These are phyloP conservation scores for Colletotrichum noveboracense DNA, from an alignment of 2,329 filamentous ascomycete species.

Conservation along the genomic window DNA sequence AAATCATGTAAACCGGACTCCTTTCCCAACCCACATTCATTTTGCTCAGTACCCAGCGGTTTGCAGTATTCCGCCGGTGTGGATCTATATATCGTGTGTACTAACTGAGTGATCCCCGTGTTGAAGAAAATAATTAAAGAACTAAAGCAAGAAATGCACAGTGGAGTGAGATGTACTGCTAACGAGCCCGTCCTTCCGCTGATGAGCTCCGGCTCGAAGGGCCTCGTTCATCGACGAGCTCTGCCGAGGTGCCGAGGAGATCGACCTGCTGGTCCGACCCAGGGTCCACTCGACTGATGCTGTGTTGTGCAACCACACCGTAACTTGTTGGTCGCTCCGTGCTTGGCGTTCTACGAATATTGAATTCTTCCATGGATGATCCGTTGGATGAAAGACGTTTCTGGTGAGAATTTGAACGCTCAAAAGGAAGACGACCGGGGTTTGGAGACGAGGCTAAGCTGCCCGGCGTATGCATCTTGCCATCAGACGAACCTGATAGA, in stretches of 20 bases:
- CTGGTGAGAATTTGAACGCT: constrained; percentile 56
- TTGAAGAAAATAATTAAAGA: not conserved
- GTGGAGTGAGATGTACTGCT: not conserved
- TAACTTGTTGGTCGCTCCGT: constrained; percentile 59
- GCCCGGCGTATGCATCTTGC: not conserved
- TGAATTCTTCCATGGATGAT: constrained; percentile 56
- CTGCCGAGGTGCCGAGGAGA: constrained; percentile 59
- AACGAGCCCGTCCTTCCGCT: not conserved
- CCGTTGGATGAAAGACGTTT: constrained; percentile 52
- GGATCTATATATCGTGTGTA: constrained; percentile 14
- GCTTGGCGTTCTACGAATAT: constrained; percentile 36
- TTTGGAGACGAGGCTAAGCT: not conserved
- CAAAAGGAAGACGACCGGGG: constrained; percentile 54
- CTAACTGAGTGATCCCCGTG: not conserved
- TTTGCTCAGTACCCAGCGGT: not conserved
- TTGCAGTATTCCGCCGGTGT: not conserved
- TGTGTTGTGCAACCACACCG: constrained; percentile 64
- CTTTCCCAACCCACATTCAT: not conserved
- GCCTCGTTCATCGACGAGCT: constrained; percentile 53
- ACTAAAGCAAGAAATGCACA: not conserved
- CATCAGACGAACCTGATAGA: not conserved
- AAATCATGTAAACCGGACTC: constrained; percentile 9
- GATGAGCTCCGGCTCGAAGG: constrained; percentile 16
- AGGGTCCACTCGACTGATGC: constrained; percentile 59
- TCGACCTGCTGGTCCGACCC: constrained; percentile 46